Percentiles rank a stretch among this genome's conserved stretches.
Evolutionary conservation across 2,329 filamentous ascomycete genomes (phyloP).

Genomic region (Paramyrothecium sp.): DNA sequence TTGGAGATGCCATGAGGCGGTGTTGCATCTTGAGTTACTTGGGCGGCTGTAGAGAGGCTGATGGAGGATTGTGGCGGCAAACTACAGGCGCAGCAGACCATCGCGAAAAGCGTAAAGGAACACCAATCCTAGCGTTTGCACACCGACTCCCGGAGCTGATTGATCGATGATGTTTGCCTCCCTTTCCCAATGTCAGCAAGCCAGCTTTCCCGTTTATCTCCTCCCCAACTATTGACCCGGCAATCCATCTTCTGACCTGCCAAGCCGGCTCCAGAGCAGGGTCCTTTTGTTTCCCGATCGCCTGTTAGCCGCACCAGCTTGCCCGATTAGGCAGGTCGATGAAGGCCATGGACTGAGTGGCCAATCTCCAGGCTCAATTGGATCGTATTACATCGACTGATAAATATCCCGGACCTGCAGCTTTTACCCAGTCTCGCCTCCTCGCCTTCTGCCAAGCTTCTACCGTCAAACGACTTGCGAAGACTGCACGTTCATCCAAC

Average conservation of each 20-base stretch:
- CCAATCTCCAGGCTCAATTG: background rate
- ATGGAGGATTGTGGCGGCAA: too few relatives aligned
- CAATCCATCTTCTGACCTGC: background rate
- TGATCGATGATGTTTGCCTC: too few relatives aligned
- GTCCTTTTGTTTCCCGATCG: conserved; percentile 1
- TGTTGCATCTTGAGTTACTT: too few relatives aligned
- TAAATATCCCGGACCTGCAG: background rate
- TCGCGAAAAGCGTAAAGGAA: too few relatives aligned
- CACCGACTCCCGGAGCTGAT: too few relatives aligned
- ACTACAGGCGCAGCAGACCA: too few relatives aligned
- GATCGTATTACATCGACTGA: background rate
- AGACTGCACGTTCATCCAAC: background rate
- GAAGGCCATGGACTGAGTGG: background rate
- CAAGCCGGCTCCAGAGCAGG: background rate
- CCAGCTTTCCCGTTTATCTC: background rate
- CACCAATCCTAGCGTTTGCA: too few relatives aligned
- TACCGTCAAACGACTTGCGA: background rate
- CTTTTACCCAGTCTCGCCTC: background rate
- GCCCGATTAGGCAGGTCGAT: background rate
- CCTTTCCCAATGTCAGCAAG: too few relatives aligned
- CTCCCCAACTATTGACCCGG: background rate
- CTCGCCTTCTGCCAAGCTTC: background rate
- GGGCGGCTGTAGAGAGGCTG: too few relatives aligned
- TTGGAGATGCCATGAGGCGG: too few relatives aligned
- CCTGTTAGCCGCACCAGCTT: background rate